Percentiles rank a stretch among this genome's conserved stretches.
Conservation (phyloP, 2,329 filamentous ascomycete species). For the Fusarium vanettenii region DNA sequence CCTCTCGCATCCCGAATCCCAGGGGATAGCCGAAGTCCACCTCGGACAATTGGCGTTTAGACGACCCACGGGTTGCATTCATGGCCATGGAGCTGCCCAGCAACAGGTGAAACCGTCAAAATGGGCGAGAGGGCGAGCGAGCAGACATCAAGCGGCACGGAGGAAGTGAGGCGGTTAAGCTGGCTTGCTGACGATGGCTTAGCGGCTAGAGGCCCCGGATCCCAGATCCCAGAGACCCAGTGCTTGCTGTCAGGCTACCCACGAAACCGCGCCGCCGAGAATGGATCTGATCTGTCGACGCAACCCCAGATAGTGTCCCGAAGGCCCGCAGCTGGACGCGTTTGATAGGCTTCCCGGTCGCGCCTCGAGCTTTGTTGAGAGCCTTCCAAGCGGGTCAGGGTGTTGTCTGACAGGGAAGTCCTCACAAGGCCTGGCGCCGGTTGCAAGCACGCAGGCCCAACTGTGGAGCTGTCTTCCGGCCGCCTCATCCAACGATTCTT, state of each 20-base stretch:
- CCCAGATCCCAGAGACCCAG: conserved; percentile 35
- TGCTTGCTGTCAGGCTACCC: conserved; percentile 35
- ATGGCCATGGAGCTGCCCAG: conserved; percentile 19
- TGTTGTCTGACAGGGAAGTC: conserved; percentile 40
- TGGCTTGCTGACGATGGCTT: conserved; percentile 21
- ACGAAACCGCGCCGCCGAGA: conserved; percentile 43
- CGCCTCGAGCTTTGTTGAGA: conserved; percentile 32
- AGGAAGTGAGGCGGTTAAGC: conserved; percentile 41
- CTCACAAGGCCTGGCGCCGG: conserved; percentile 36
- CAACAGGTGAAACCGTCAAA: conserved; percentile 21
- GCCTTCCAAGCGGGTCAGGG: conserved; percentile 25
- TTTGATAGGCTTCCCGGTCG: conserved; percentile 5
- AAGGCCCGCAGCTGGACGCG: conserved; percentile 32
- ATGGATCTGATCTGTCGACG: conserved; percentile 46
- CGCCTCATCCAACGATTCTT: conserved; percentile 40
- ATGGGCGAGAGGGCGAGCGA: conserved; percentile 17
- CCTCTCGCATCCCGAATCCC: background rate
- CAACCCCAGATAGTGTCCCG: conserved; percentile 42
- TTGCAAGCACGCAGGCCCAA: conserved; percentile 52
- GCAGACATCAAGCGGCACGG: conserved; percentile 13
- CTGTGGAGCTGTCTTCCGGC: conserved; percentile 45
- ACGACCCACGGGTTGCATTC: background rate
- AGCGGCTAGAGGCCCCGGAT: conserved; percentile 28
- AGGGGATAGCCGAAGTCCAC: background rate
- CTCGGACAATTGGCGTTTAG: background rate